A percentile compares a stretch with the other conserved stretches of the same genome.
Conservation (phyloP, 2,329 filamentous ascomycete genomes). For the Anthostomella pinea region DNA sequence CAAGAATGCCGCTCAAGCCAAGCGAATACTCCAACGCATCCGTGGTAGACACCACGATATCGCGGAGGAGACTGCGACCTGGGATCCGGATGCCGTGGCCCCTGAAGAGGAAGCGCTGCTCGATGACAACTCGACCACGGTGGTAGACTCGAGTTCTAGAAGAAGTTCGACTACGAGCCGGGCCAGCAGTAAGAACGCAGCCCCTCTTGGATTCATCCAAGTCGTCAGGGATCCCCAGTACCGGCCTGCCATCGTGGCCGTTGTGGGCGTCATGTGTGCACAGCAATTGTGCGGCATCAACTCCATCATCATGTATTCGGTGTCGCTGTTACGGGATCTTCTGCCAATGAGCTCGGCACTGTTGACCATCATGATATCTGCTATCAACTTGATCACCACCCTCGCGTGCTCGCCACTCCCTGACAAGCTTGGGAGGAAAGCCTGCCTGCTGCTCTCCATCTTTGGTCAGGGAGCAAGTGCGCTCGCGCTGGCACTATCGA, state of each 20-base stretch:
- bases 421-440: conserved; percentile 84
- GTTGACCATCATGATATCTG: conserved; percentile 83
- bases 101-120: conserved; percentile 72
- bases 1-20: conserved; percentile 59
- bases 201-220: conserved; percentile 58
- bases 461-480: conserved; percentile 79
- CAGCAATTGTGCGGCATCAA: conserved; percentile 96
- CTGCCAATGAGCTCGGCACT: conserved; percentile 78
- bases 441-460: conserved; percentile 78
- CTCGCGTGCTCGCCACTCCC: conserved; percentile 77
- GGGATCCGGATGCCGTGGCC: conserved; percentile 44
- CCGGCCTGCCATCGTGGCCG: conserved; percentile 73
- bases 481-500: conserved; percentile 74
- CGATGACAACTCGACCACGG: conserved; percentile 30
- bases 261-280: conserved; percentile 85
- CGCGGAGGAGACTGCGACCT: conserved; percentile 66
- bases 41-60: conserved; percentile 69
- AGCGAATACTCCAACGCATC: conserved; percentile 68
- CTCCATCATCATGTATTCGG: conserved; percentile 97
- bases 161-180: conserved; percentile 23
- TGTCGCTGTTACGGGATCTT: conserved; percentile 78
- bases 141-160: conserved; percentile 17
- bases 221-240: conserved; percentile 67
- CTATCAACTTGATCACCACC: conserved; percentile 82
- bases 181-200: conserved; percentile 19